phyloP scores from a whole-genome alignment of 805 yeast genomes.

The Candida insectorum region DNA sequence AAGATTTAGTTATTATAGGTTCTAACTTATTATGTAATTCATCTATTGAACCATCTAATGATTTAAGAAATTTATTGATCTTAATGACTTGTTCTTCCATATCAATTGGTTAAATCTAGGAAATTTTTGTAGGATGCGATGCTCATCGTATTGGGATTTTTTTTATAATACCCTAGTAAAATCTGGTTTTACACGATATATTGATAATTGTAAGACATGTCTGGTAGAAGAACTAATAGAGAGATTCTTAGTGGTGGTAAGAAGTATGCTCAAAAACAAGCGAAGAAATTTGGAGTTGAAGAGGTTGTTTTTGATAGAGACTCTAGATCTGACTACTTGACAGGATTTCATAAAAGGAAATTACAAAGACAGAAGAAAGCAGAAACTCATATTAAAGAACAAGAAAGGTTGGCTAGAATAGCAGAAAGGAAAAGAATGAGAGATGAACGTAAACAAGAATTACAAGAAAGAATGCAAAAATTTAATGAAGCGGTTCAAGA shows the following conservation, averaged over 20 bases:
- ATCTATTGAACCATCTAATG: constrained; percentile 35
- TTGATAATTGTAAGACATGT: no score
- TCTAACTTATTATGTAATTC: constrained; percentile 32
- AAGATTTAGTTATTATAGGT: constrained; percentile 33
- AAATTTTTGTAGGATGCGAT: constrained; percentile 8
- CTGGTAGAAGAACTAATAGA: constrained; percentile 49
- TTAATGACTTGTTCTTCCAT: constrained; percentile 47
- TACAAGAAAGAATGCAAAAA: constrained; percentile 60
- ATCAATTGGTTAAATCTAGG: background rate
- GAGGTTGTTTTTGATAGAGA: constrained; percentile 84
- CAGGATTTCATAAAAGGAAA: constrained; percentile 95
- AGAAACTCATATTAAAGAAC: constrained; percentile 69
- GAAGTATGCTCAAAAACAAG: constrained; percentile 67
- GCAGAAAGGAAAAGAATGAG: constrained; percentile 73
- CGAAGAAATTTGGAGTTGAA: constrained; percentile 64
- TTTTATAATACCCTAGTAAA: background rate
- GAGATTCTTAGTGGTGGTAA: constrained; percentile 87
- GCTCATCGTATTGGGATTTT: constrained; percentile 10
- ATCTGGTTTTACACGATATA: background rate
- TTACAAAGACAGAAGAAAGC: constrained; percentile 86
- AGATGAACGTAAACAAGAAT: constrained; percentile 64
- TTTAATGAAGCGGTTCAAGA: constrained; percentile 46
- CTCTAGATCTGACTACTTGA: constrained; percentile 76
- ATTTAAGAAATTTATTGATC: constrained; percentile 35
- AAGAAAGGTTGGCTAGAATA: constrained; percentile 64